Percentiles rank a stretch among this genome's conserved stretches.
Conservation (phyloP, 192 early-diverging fungal genomes). For the Neocallimastix lanati region DNA sequence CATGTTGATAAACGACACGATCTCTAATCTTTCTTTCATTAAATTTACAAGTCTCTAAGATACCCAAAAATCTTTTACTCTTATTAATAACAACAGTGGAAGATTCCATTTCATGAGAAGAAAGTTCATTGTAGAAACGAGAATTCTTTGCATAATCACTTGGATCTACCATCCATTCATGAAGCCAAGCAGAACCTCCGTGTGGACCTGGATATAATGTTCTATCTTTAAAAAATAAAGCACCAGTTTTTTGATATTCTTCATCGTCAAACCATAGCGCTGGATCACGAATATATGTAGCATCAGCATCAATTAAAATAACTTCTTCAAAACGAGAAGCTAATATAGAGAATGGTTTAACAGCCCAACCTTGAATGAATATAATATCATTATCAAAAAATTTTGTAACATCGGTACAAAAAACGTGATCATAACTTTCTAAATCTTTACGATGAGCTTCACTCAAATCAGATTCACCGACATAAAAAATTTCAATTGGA, state of each 20-base stretch:
- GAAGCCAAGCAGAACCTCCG: constrained; percentile 19
- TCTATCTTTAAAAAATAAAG: constrained; percentile 45
- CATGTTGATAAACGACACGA: constrained; percentile 17
- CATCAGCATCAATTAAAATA: constrained; percentile 55
- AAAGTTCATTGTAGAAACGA: constrained; percentile 14
- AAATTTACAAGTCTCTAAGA: constrained; percentile 25
- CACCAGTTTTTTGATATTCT: constrained; percentile 22
- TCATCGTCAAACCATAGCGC: constrained; percentile 24
- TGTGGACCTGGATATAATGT: constrained; percentile 20
- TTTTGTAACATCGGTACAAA: constrained; percentile 12
- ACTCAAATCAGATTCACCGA: neutral
- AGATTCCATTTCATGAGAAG: constrained; percentile 34
- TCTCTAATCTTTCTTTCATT: constrained; percentile 21
- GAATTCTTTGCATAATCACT: constrained; percentile 14
- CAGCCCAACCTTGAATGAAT: constrained; percentile 31
- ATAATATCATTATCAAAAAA: constrained; percentile 16
- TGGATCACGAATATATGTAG: constrained; percentile 39
- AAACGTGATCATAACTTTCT: constrained; percentile 9
- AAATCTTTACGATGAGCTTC: neutral
- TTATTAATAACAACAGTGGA: constrained; percentile 41
- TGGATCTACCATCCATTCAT: constrained; percentile 20
- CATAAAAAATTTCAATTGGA: neutral
- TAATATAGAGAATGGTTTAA: constrained; percentile 49
- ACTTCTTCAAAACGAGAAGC: constrained; percentile 35
- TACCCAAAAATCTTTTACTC: constrained; percentile 17